phyloP scores from a whole-genome alignment of 805 yeast species.

The Diddensiella santjacobensis region DNA sequence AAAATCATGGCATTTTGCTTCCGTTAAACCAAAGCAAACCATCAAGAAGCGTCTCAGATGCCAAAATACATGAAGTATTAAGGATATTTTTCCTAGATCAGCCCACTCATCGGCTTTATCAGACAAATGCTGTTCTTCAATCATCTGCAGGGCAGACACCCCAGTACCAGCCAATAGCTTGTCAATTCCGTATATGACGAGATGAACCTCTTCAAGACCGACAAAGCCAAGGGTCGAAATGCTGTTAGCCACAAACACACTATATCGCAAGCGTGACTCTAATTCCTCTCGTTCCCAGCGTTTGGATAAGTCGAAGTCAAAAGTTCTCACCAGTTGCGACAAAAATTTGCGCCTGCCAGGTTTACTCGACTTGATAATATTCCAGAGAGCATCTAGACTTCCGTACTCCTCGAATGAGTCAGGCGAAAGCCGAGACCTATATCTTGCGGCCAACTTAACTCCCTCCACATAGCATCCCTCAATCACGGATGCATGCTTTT shows the following conservation, averaged over 20 bases:
- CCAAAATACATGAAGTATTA: conserved; percentile 13
- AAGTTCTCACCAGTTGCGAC: conserved; percentile 32
- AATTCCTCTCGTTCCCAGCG: conserved; percentile 21
- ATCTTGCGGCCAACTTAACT: conserved; percentile 49
- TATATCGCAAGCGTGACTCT: conserved; percentile 28
- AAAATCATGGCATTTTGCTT: conserved; percentile 18
- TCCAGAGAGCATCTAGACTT: conserved; percentile 42
- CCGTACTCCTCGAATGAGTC: conserved; percentile 24
- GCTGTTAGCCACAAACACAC: conserved; percentile 39
- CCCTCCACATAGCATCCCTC: conserved; percentile 66
- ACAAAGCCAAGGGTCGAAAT: conserved; percentile 39
- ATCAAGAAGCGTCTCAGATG: conserved; percentile 11
- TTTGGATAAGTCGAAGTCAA: conserved; percentile 30
- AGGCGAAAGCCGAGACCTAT: conserved; percentile 33
- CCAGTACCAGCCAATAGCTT: conserved; percentile 42
- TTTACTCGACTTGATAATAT: conserved; percentile 40
- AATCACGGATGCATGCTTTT: conserved; percentile 67
- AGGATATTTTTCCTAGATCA: conserved; percentile 9
- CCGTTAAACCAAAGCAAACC: conserved; percentile 12
- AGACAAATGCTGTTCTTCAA: conserved; percentile 9
- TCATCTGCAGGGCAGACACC: conserved; percentile 2
- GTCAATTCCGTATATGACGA: conserved; percentile 44
- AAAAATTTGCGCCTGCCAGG: conserved; percentile 43
- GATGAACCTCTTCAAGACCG: conserved; percentile 50
- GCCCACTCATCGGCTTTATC: conserved; percentile 4